A percentile compares a stretch with the other conserved stretches of the same genome.
These are phyloP conservation scores for Babesia bigemina DNA, from an alignment of 169 alveolate species.

Conservation along the genomic window DNA sequence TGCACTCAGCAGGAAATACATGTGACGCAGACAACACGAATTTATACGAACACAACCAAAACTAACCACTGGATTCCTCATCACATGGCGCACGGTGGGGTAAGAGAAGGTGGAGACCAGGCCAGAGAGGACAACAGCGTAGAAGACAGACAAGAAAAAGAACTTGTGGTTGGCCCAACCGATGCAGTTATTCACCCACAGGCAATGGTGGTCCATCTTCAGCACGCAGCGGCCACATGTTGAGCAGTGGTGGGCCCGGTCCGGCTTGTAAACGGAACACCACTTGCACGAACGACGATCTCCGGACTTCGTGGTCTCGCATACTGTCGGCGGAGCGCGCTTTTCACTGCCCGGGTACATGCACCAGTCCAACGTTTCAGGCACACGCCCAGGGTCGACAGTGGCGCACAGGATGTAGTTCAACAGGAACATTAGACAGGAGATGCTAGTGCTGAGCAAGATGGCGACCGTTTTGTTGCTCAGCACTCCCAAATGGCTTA, in stretches of 20 bases:
- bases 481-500: constrained; percentile 38
- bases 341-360: constrained; percentile 34
- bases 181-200: constrained; percentile 88
- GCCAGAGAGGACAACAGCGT: constrained; percentile 73
- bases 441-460: constrained; percentile 49
- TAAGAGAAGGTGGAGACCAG: constrained; percentile 74
- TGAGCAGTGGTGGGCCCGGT: constrained; percentile 81
- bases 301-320: constrained; percentile 76
- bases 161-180: constrained; percentile 88
- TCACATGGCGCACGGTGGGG: constrained; percentile 59
- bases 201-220: constrained; percentile 91
- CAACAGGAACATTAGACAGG: constrained; percentile 69
- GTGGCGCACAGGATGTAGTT: constrained; percentile 80
- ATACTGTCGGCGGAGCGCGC: constrained; percentile 36
- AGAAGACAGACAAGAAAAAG: constrained; percentile 79
- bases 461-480: constrained; percentile 53
- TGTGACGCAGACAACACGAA: not conserved
- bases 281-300: constrained; percentile 77
- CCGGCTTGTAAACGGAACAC: constrained; percentile 80
- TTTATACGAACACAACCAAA: not conserved
- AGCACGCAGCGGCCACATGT: constrained; percentile 85
- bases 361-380: constrained; percentile 84
- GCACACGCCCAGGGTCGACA: constrained; percentile 83
- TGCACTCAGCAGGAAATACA: not conserved
- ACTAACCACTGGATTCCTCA: constrained; percentile 25